phyloP scores from a whole-genome alignment of 1,139 yeast genomes.

The Yamadazyma aaseri region DNA sequence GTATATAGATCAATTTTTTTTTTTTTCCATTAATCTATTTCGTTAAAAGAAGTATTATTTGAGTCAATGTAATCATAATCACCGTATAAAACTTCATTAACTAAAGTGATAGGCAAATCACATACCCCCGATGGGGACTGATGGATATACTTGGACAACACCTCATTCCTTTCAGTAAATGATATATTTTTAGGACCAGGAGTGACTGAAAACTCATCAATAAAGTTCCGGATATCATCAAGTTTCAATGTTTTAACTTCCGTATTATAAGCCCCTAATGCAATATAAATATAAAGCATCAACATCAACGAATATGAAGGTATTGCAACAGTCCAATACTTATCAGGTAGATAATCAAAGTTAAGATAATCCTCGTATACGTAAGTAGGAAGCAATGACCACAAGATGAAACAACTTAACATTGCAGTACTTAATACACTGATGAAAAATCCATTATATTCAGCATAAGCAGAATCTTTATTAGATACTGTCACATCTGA shows the following conservation, averaged over 20 bases:
- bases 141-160: slow-evolving; percentile 38
- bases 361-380: slow-evolving; percentile 49
- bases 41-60: neutral
- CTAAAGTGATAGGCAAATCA: slow-evolving; percentile 75
- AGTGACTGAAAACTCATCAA: slow-evolving; percentile 64
- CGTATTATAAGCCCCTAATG: slow-evolving; percentile 66
- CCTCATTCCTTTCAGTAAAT: slow-evolving; percentile 12
- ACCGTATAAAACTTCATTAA: slow-evolving; percentile 58
- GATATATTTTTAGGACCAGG: slow-evolving; percentile 22
- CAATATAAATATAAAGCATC: slow-evolving; percentile 71
- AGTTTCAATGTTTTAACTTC: slow-evolving; percentile 66
- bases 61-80: slow-evolving; percentile 3
- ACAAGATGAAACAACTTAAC: slow-evolving; percentile 54
- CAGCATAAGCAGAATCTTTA: slow-evolving; percentile 65
- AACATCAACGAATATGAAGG: slow-evolving; percentile 69
- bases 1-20: neutral
- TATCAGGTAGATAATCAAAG: slow-evolving; percentile 74
- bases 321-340: slow-evolving; percentile 83
- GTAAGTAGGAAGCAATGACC: slow-evolving; percentile 68
- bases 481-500: slow-evolving; percentile 76
- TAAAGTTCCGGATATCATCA: slow-evolving; percentile 59
- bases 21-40: neutral
- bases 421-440: slow-evolving; percentile 58
- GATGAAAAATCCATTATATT: slow-evolving; percentile 80
- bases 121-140: slow-evolving; percentile 76